Evolutionary conservation across 495 filamentous ascomycete genomes (phyloP).

Genomic region (Hypoxylon rickii): DNA sequence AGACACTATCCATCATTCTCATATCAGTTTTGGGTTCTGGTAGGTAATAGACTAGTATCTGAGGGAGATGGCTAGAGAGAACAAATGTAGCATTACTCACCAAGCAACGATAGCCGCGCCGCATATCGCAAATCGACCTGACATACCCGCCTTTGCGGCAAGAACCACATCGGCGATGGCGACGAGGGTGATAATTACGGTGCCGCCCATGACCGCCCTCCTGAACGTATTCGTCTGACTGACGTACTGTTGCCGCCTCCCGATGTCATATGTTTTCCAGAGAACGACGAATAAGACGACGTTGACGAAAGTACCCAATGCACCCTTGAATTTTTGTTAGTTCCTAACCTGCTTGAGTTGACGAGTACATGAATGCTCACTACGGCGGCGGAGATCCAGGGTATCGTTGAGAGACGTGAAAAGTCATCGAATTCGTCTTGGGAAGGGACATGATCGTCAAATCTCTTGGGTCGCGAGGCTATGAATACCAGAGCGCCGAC

Average conservation of each 20-base stretch:
- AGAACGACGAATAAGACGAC: constrained; percentile 8
- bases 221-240: not conserved
- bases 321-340: constrained; percentile 15
- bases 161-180: constrained; percentile 6
- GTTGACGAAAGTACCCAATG: constrained; percentile 1
- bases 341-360: too few relatives aligned
- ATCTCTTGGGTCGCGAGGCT: not conserved
- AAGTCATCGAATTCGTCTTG: constrained; percentile 3
- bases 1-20: not conserved
- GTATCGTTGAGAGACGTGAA: not conserved
- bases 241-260: not conserved
- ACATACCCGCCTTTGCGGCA: not conserved
- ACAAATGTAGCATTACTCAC: constrained; percentile 1
- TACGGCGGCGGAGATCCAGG: constrained; percentile 11
- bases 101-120: not conserved
- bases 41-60: not conserved
- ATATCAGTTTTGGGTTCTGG: not conserved
- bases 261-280: not conserved
- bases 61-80: not conserved
- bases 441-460: constrained; percentile 1
- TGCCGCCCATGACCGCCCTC: constrained; percentile 6
- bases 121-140: not conserved
- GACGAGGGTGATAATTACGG: not conserved
- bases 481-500: not conserved
- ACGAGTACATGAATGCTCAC: constrained; percentile 1